Conservation (phyloP, 148 eudicot genomes). For the Amaranthus palmeri region DNA sequence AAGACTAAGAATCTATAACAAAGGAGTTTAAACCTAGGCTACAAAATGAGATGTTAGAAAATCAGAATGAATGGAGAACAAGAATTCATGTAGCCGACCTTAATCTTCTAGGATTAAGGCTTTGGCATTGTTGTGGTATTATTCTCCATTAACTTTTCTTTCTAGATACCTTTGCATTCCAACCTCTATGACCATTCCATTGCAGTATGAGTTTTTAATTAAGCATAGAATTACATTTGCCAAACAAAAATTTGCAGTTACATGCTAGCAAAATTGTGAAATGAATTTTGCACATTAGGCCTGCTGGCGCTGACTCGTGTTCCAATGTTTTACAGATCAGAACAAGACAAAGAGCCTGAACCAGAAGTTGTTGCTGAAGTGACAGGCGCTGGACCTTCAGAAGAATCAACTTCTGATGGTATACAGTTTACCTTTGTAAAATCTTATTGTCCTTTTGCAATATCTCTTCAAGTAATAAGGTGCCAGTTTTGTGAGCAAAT, state of each 20-base stretch:
- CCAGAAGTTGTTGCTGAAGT: slow-evolving; percentile 72
- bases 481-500: neutral
- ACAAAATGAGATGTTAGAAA: too few relatives aligned
- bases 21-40: too few relatives aligned
- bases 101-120: too few relatives aligned
- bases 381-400: slow-evolving; percentile 59
- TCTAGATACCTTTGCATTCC: neutral
- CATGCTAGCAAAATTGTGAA: neutral
- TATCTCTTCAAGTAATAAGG: neutral
- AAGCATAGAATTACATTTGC: too few relatives aligned
- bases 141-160: too few relatives aligned
- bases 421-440: slow-evolving; percentile 17
- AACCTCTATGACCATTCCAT: neutral
- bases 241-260: neutral
- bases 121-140: too few relatives aligned
- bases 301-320: too few relatives aligned
- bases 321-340: slow-evolving; percentile 50
- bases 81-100: too few relatives aligned
- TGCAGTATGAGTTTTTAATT: neutral
- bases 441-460: neutral
- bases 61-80: too few relatives aligned
- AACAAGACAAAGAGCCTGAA: slow-evolving; percentile 98
- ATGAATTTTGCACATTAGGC: neutral
- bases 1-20: too few relatives aligned
- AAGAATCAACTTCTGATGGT: slow-evolving; percentile 76